Percentiles rank a stretch among this genome's conserved stretches.
These are phyloP conservation scores for Aspergillus latus DNA, from an alignment of 2,329 filamentous ascomycete species.

Conservation along the genomic window DNA sequence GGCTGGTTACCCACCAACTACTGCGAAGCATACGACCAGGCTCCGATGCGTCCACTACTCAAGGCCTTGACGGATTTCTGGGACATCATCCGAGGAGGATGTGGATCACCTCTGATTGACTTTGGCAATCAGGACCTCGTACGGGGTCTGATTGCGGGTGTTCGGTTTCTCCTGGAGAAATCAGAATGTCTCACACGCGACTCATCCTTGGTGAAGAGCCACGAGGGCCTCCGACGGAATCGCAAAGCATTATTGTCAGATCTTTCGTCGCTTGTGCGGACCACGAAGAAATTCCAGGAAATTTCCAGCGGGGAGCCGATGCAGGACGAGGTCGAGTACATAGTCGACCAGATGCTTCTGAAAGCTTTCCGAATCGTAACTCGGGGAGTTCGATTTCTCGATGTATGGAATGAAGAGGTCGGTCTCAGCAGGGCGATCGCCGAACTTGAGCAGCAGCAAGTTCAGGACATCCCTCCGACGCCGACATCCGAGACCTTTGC, in stretches of 20 bases:
- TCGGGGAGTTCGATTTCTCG: slow-evolving; percentile 83
- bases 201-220: slow-evolving; percentile 69
- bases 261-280: slow-evolving; percentile 83
- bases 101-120: slow-evolving; percentile 70
- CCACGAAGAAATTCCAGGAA: slow-evolving; percentile 80
- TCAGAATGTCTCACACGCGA: slow-evolving; percentile 86
- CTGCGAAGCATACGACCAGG: slow-evolving; percentile 89
- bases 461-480: slow-evolving; percentile 36
- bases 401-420: slow-evolving; percentile 69
- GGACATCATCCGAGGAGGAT: slow-evolving; percentile 80
- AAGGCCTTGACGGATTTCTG: slow-evolving; percentile 88
- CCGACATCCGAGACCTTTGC: slow-evolving; percentile 42
- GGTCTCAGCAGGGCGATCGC: slow-evolving; percentile 44
- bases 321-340: slow-evolving; percentile 46
- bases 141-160: slow-evolving; percentile 88
- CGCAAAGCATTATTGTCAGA: slow-evolving; percentile 88
- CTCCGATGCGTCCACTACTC: slow-evolving; percentile 79
- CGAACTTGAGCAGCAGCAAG: slow-evolving; percentile 35
- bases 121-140: slow-evolving; percentile 93
- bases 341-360: slow-evolving; percentile 88
- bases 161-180: slow-evolving; percentile 86
- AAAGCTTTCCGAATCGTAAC: slow-evolving; percentile 95
- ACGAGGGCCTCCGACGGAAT: slow-evolving; percentile 73
- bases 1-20: slow-evolving; percentile 99
- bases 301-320: slow-evolving; percentile 54